These are phyloP conservation scores for Solanum bulbocastanum DNA, from an alignment of 257 asterid genomes.

Conservation along the genomic window DNA sequence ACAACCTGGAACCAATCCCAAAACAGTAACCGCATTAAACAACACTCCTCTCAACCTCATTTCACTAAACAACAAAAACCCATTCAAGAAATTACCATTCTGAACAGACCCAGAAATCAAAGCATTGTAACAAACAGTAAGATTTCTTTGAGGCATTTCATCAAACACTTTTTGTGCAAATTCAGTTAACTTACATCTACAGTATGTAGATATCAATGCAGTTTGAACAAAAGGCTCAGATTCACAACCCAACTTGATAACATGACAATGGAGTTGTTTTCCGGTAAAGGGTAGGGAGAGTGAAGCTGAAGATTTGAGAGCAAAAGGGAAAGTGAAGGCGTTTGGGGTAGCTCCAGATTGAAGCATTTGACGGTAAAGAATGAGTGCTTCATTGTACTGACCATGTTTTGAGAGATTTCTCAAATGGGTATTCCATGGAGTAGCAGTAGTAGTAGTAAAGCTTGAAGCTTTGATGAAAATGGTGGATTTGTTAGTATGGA, in stretches of 20 bases:
- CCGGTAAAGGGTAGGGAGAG: conserved; percentile 40
- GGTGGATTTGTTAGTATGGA: conserved; percentile 5
- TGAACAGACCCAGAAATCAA: conserved; percentile 63
- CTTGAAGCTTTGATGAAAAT: neutral
- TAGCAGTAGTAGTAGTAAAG: conserved; percentile 1
- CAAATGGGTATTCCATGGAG: conserved; percentile 62
- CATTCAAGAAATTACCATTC: conserved; percentile 23
- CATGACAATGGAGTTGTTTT: conserved; percentile 59
- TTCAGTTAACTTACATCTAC: conserved; percentile 18
- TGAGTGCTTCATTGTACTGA: conserved; percentile 38
- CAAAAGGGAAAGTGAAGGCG: conserved; percentile 84
- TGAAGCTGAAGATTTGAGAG: conserved; percentile 66
- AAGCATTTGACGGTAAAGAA: conserved; percentile 64
- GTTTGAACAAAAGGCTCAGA: conserved; percentile 80
- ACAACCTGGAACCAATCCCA: conserved; percentile 80
- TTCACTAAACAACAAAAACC: conserved; percentile 29
- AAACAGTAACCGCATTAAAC: conserved; percentile 38
- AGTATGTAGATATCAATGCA: conserved; percentile 50
- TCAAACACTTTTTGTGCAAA: conserved; percentile 59
- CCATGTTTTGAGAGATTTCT: conserved; percentile 63
- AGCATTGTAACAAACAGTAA: conserved; percentile 71
- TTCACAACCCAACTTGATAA: conserved; percentile 60
- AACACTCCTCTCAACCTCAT: conserved; percentile 42
- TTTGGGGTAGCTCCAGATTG: conserved; percentile 53
- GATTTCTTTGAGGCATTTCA: conserved; percentile 43